Evolutionary conservation across 1,139 yeast genomes (phyloP).

Genomic region (Lodderomyces jiufengensis): DNA sequence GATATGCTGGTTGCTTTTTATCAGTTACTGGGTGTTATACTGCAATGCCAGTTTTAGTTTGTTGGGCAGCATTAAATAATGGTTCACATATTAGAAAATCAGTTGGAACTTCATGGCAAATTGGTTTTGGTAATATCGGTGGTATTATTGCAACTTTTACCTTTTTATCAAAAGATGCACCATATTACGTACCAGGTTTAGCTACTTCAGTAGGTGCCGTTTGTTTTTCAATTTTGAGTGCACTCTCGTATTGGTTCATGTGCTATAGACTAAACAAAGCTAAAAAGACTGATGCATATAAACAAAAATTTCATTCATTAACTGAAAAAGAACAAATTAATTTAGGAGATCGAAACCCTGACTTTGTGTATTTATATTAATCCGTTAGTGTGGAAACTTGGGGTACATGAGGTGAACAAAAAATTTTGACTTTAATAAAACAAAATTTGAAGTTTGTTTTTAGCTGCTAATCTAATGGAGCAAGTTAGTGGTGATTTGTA

Average conservation of each 20-base stretch:
- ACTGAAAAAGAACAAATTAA: constrained; percentile 46
- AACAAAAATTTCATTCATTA: constrained; percentile 40
- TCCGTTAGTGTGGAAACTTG: background rate
- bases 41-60: constrained; percentile 71
- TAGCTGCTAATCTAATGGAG: too few relatives aligned
- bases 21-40: constrained; percentile 63
- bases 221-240: constrained; percentile 46
- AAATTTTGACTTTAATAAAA: too few relatives aligned
- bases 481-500: too few relatives aligned
- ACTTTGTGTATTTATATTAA: constrained; percentile 41
- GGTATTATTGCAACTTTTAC: constrained; percentile 71
- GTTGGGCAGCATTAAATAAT: constrained; percentile 67
- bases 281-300: constrained; percentile 36
- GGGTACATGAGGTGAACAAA: too few relatives aligned
- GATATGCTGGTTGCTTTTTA: constrained; percentile 73
- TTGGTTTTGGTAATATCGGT: constrained; percentile 82
- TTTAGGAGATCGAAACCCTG: constrained; percentile 68
- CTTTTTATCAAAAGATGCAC: constrained; percentile 56
- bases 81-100: constrained; percentile 70
- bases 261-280: constrained; percentile 39
- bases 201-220: constrained; percentile 51
- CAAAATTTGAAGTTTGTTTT: too few relatives aligned
- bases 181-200: constrained; percentile 56
- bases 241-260: constrained; percentile 40
- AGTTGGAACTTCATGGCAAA: constrained; percentile 71